Conservation (phyloP, 257 asterid species). For the Jacaranda mimosifolia region DNA sequence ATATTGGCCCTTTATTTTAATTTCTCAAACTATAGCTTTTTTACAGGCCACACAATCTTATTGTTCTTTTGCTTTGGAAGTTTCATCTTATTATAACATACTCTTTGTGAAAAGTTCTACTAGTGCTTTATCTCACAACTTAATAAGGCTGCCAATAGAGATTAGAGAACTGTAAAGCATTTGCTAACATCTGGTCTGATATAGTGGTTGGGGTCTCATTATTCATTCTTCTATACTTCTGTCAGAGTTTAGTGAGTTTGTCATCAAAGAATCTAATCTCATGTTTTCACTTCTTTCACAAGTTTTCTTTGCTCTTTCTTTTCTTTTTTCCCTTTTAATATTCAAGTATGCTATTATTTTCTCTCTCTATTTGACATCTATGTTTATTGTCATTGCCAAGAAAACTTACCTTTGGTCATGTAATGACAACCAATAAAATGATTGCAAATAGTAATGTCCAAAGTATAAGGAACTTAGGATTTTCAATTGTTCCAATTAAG, state of each 20-base stretch:
- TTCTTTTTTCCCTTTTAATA: neutral
- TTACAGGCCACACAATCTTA: neutral
- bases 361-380: neutral
- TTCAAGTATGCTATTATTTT: constrained; percentile 10
- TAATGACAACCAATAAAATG: neutral
- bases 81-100: neutral
- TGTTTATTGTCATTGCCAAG: neutral
- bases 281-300: constrained; percentile 26
- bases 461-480: neutral
- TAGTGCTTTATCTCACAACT: constrained; percentile 18
- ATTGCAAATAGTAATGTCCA: neutral
- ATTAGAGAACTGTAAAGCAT: constrained; percentile 89
- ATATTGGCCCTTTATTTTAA: constrained; percentile 3
- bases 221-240: constrained; percentile 74
- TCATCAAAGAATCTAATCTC: constrained; percentile 22
- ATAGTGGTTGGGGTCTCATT: constrained; percentile 84
- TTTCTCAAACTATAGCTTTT: neutral
- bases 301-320: neutral
- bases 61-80: neutral
- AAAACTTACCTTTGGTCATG: neutral
- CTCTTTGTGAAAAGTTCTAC: neutral
- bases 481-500: neutral
- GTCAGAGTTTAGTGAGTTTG: constrained; percentile 80
- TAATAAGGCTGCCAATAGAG: constrained; percentile 86
- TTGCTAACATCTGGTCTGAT: constrained; percentile 98